Evolutionary conservation across 176 grass and related monocot species (phyloP), one percentile per base, ranked within the genome.

Genomic region (Thinopyrum elongatum): DNA sequence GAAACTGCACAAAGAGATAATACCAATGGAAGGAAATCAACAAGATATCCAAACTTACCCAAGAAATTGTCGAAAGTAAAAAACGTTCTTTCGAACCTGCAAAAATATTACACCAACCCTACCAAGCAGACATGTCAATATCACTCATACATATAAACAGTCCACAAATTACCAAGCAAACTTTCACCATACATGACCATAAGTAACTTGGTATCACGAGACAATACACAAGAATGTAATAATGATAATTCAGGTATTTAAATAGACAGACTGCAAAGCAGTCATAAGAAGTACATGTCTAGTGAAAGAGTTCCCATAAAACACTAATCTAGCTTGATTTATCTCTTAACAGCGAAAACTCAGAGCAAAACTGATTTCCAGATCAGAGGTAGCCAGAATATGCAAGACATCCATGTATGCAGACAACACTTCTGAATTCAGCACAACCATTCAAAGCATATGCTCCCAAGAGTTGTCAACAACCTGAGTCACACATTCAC

Each of bases 381-480:
- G 83, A 86, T 87, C 79, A 92, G 90, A 90, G 83, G 86, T 34
- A 92, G 87, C 87, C 90, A 91, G 78, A 93, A 93, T 85, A 92
- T 88, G 94, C 91, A 95, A 95, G 84, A 87, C 91, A 95, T 95
- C 87, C 94, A 95, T 89, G 88, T 85, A 94, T 86, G 82, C 73
- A 94, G 93, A 94, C 70, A 92, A 94, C 86, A 94, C 85, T 87
- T 92, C 93, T 83, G 86, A 92, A 95, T 93, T 92, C 91, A 89
- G 90, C 93, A 95, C 90, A 93, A 95, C 88, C 90, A 93, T 91
- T 91, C 90, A 95, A 94, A 95, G 83, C 67, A 95, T 36, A 89
- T 85, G 85, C 93, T 88, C 88, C 93, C 89, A 95, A 91, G 82
- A 90, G 84, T 91, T 85, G 91, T 87, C 91, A 95, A 95, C 65